phyloP scores from a whole-genome alignment of 495 filamentous ascomycete species.

The Annulohypoxylon nitens region DNA sequence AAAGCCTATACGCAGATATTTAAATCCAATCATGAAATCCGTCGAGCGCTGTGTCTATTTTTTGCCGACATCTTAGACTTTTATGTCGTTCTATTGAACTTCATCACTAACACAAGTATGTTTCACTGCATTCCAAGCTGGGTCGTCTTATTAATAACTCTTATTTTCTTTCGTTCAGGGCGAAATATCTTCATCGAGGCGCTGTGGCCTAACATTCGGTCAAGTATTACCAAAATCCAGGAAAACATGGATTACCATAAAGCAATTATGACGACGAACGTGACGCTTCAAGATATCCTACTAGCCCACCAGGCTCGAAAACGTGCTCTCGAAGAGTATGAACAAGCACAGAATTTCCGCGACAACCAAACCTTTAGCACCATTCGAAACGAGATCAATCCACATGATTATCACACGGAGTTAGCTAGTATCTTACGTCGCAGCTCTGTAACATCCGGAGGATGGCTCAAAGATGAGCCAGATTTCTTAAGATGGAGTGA shows the following conservation, averaged over 20 bases:
- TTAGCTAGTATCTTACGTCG: conserved; percentile 12
- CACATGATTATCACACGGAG: conserved; percentile 10
- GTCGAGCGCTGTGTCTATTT: conserved; percentile 32
- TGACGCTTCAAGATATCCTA: conserved; percentile 33
- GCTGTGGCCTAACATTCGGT: conserved; percentile 36
- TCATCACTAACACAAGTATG: conserved; percentile 31
- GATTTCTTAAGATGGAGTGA: conserved; percentile 28
- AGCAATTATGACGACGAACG: conserved; percentile 31
- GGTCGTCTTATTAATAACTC: background rate
- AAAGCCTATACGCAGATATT: conserved; percentile 33
- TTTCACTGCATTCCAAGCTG: background rate
- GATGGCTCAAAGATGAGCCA: conserved; percentile 28
- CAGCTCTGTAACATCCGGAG: conserved; percentile 25
- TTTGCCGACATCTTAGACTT: conserved; percentile 36
- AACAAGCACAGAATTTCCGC: conserved; percentile 15
- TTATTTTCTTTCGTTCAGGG: conserved; percentile 3
- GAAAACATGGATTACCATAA: conserved; percentile 38
- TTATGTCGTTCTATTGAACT: conserved; percentile 31
- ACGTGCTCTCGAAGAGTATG: conserved; percentile 31
- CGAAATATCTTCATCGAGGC: conserved; percentile 31
- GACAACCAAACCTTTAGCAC: conserved; percentile 27
- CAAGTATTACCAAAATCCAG: conserved; percentile 26
- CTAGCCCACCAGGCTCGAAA: conserved; percentile 29
- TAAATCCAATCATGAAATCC: conserved; percentile 23
- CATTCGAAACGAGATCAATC: conserved; percentile 30